These are phyloP conservation scores for Rubroshorea leprosula DNA, from an alignment of 345 rosid genomes.

Conservation along the genomic window DNA sequence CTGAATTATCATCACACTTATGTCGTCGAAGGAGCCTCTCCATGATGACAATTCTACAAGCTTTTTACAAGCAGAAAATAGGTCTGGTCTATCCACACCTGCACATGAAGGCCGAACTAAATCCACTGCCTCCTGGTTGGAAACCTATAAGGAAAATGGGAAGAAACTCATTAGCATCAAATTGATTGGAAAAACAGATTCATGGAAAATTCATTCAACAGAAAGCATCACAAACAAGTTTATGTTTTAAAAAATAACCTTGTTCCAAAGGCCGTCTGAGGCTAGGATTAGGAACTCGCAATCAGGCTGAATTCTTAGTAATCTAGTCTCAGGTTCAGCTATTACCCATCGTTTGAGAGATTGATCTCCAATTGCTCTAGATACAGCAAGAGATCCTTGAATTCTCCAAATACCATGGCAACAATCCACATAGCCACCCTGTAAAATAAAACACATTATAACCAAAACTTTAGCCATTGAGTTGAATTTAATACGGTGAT, in stretches of 20 bases:
- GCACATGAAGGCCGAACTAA: constrained; percentile 47
- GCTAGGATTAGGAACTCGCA: constrained; percentile 80
- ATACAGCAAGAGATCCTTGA: constrained; percentile 85
- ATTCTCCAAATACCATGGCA: constrained; percentile 78
- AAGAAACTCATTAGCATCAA: not conserved
- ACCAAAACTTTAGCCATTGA: not conserved
- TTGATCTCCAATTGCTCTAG: constrained; percentile 78
- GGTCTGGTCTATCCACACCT: constrained; percentile 35
- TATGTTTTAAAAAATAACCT: constrained; percentile 36
- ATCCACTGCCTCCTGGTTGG: constrained; percentile 88
- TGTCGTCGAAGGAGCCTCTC: constrained; percentile 74
- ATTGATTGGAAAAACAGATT: too few species aligned
- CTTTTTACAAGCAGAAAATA: constrained; percentile 62
- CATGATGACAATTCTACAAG: constrained; percentile 67
- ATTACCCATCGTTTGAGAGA: constrained; percentile 79
- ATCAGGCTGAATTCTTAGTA: constrained; percentile 41
- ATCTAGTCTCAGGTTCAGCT: constrained; percentile 76
- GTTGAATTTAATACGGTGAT: not conserved
- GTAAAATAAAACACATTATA: constrained; percentile 14
- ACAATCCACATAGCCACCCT: constrained; percentile 87
- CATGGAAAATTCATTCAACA: too few species aligned
- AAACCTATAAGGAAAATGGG: constrained; percentile 38
- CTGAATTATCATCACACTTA: constrained; percentile 66
- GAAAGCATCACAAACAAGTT: too few species aligned
- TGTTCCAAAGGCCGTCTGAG: constrained; percentile 97